phyloP scores from a whole-genome alignment of 1,284 basidiomycete genomes.

The Chiua sp. region DNA sequence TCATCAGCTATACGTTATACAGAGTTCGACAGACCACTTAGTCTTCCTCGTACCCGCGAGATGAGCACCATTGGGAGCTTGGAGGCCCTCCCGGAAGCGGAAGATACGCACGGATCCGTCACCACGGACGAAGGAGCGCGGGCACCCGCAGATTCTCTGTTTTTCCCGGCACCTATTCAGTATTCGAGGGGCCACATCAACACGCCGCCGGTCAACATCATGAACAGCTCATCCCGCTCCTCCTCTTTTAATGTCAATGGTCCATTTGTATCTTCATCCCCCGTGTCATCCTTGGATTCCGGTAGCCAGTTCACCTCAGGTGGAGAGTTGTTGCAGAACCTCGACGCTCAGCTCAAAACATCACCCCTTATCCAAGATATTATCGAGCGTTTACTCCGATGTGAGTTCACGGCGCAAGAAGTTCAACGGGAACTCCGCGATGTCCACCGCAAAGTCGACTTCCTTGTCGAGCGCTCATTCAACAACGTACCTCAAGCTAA shows the following conservation, averaged over 20 bases:
- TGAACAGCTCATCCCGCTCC: slow-evolving; percentile 31
- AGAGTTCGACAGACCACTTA: slow-evolving; percentile 52
- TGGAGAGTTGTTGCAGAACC: slow-evolving; percentile 49
- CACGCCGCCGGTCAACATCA: slow-evolving; percentile 37
- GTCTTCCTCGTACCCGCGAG: slow-evolving; percentile 51
- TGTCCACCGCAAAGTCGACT: slow-evolving; percentile 76
- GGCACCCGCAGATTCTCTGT: slow-evolving; percentile 39
- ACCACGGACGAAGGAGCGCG: slow-evolving; percentile 31
- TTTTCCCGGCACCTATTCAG: slow-evolving; percentile 38
- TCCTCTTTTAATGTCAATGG: slow-evolving; percentile 47
- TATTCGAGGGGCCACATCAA: slow-evolving; percentile 30
- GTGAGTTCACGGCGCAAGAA: slow-evolving; percentile 72
- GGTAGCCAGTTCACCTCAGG: slow-evolving; percentile 61
- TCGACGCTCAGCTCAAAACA: slow-evolving; percentile 74
- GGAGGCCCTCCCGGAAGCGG: slow-evolving; percentile 60
- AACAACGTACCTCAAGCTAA: slow-evolving; percentile 31
- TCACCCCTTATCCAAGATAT: slow-evolving; percentile 80
- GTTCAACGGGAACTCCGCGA: slow-evolving; percentile 78
- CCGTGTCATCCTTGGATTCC: slow-evolving; percentile 78
- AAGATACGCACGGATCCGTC: slow-evolving; percentile 44
- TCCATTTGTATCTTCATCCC: slow-evolving; percentile 65
- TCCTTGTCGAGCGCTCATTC: slow-evolving; percentile 73
- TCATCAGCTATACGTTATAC: slow-evolving; percentile 53
- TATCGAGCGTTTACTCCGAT: slow-evolving; percentile 73
- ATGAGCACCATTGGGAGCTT: slow-evolving; percentile 54